Conservation (phyloP, 176 grass and related monocot genomes). For the Luzula sylvatica region DNA sequence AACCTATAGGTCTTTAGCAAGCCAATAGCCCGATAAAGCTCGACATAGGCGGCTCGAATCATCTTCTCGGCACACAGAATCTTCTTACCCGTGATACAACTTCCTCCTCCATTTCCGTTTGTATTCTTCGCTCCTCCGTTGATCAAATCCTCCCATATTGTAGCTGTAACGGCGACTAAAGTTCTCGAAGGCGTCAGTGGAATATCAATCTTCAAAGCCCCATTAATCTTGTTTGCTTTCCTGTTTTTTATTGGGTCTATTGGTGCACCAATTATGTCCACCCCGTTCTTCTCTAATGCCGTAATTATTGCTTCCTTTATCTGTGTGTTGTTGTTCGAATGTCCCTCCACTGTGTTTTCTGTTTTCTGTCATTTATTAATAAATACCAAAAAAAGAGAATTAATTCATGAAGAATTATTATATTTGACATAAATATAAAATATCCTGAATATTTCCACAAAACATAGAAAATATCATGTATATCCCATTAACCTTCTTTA, state of each 20-base stretch:
- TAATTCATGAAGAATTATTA: too few species aligned
- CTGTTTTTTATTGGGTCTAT: constrained; percentile 10
- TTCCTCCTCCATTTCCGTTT: constrained; percentile 14
- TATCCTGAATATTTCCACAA: too few species aligned
- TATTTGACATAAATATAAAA: too few species aligned
- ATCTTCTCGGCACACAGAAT: constrained; percentile 35
- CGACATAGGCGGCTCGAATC: constrained; percentile 29
- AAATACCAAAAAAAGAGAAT: too few species aligned
- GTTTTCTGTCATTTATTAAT: too few species aligned
- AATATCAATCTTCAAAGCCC: constrained; percentile 33
- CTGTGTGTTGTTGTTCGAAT: neutral
- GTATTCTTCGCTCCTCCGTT: constrained; percentile 17
- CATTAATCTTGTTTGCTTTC: constrained; percentile 16
- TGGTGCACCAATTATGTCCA: constrained; percentile 15
- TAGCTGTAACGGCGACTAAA: constrained; percentile 18
- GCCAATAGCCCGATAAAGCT: constrained; percentile 29
- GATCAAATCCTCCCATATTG: constrained; percentile 39
- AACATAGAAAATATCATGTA: too few species aligned
- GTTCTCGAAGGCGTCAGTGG: constrained; percentile 22
- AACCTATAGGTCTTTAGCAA: constrained; percentile 33
- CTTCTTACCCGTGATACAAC: constrained; percentile 29
- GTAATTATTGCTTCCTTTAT: constrained; percentile 25
- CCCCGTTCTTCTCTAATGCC: constrained; percentile 30
- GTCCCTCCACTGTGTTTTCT: constrained; percentile 18
- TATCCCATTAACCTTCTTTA: too few species aligned